Conservation (phyloP, 192 early-diverging fungal species). For the Coemansia sp. region DNA sequence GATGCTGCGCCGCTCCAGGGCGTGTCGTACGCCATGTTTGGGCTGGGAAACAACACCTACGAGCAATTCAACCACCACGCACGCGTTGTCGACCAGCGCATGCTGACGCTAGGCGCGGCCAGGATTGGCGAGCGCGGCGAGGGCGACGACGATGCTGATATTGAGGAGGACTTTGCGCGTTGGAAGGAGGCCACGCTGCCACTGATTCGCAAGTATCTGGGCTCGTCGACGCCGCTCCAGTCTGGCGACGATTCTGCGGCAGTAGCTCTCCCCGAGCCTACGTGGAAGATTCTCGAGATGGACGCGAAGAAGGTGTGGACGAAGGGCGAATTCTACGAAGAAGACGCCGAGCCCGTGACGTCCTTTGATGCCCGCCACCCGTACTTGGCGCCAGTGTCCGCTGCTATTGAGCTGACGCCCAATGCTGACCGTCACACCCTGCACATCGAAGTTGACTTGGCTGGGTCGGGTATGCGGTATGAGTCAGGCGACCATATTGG, state of each 20-base stretch:
- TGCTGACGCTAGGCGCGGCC: slow-evolving; percentile 74
- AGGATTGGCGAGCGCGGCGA: slow-evolving; percentile 84
- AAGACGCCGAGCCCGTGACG: slow-evolving; percentile 15
- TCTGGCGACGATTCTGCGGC: slow-evolving; percentile 30
- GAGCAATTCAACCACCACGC: slow-evolving; percentile 83
- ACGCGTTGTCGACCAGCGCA: slow-evolving; percentile 67
- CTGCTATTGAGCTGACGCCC: slow-evolving; percentile 71
- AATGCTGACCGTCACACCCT: slow-evolving; percentile 78
- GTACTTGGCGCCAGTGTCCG: slow-evolving; percentile 69
- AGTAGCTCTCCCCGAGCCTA: slow-evolving; percentile 46
- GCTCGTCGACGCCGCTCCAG: slow-evolving; percentile 47
- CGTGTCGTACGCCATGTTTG: slow-evolving; percentile 54
- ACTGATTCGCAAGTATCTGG: slow-evolving; percentile 74
- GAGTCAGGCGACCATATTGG: slow-evolving; percentile 96
- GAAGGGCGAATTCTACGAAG: slow-evolving; percentile 44
- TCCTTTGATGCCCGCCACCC: slow-evolving; percentile 90
- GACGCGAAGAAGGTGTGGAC: slow-evolving; percentile 47
- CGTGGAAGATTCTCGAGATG: slow-evolving; percentile 61
- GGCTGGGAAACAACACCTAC: slow-evolving; percentile 61
- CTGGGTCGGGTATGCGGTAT: slow-evolving; percentile 81
- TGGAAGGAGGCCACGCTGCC: slow-evolving; percentile 93
- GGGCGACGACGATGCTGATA: slow-evolving; percentile 95
- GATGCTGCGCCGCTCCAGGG: slow-evolving; percentile 69
- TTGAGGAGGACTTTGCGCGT: slow-evolving; percentile 95
- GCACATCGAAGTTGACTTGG: slow-evolving; percentile 93